Evolutionary conservation across 2,329 filamentous ascomycete species (phyloP), one percentile per base, ranked within the genome.

Genomic region (Epichloe typhina): DNA sequence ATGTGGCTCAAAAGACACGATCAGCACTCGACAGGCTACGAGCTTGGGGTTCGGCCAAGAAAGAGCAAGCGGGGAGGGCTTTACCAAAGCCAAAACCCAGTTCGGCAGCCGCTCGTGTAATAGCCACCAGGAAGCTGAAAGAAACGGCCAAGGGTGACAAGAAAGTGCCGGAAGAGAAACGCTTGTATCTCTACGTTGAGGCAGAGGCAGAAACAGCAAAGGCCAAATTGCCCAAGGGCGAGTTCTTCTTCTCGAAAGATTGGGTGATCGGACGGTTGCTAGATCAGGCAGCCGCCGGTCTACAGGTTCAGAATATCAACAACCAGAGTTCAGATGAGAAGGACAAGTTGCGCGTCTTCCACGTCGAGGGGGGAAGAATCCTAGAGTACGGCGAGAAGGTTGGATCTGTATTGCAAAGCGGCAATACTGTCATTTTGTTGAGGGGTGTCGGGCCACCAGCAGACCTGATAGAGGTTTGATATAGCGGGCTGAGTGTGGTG

Each of bases 121-220:
- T 82, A 3, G 86, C 84, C 5, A 73, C 91, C 6, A 88, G 88
- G 55, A 80, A 77, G 9, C 72, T 98, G 41, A 96, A 95, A 71
- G 85, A 84, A 64, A 82, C 78, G 0, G 91, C 93, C 2, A 96
- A 95, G 69, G 94, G 94, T 1, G 91, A 97, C 56, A 81, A 82
- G 9, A 91, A 88, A 60, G 68, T 96, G 0, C 74, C 88, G 0
- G 66, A 73, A 0, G 88, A 95, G 56, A 95, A 94, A 71, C 74
- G 93, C n/a, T 70, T 98, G 2, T 97, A 97, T 63, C 63, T 98
- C 1, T 83, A 86, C 62, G 87, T 96, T 17, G 91, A 97, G 64
- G 93, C 91, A 0, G 88, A 90, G 61, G 86, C 87, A 9, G 86
- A 88, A 60, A 94, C 88, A 0, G 84, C 89, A 2, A 86, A 82